A percentile compares a stretch with the other conserved stretches of the same genome.
Conservation (phyloP, 2,329 filamentous ascomycete species). For the Beauveria caledonica region DNA sequence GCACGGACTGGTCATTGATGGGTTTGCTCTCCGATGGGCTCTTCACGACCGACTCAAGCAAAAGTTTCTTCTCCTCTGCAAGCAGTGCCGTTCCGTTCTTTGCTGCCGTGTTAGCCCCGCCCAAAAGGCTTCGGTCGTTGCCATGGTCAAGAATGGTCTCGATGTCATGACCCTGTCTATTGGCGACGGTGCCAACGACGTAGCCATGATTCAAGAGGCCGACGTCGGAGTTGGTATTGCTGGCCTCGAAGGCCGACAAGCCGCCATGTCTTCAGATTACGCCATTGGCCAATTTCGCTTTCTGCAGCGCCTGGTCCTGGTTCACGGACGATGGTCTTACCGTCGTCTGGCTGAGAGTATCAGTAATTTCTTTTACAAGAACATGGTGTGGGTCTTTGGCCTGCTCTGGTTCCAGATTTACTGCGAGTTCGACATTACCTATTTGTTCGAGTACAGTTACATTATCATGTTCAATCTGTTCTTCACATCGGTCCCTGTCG, state of each 20-base stretch:
- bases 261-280: slow-evolving; percentile 94
- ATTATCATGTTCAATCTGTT: slow-evolving; percentile 94
- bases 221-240: slow-evolving; percentile 96
- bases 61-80: slow-evolving; percentile 91
- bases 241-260: slow-evolving; percentile 84
- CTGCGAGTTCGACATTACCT: slow-evolving; percentile 92
- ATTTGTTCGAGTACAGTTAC: slow-evolving; percentile 96
- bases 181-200: slow-evolving; percentile 90
- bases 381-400: slow-evolving; percentile 92
- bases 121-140: slow-evolving; percentile 94
- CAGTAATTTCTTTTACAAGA: slow-evolving; percentile 99
- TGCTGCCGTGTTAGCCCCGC: slow-evolving; percentile 96
- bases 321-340: slow-evolving; percentile 96
- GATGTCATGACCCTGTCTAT: slow-evolving; percentile 95
- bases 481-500: slow-evolving; percentile 91
- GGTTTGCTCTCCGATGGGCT: slow-evolving; percentile 83
- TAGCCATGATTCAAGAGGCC: slow-evolving; percentile 96
- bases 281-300: slow-evolving; percentile 92
- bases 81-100: slow-evolving; percentile 91
- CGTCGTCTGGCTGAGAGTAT: slow-evolving; percentile 85
- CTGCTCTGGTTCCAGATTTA: slow-evolving; percentile 98
- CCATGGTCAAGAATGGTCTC: slow-evolving; percentile 88
- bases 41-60: slow-evolving; percentile 76
- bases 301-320: slow-evolving; percentile 73
- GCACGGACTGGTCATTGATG: slow-evolving; percentile 90